These are phyloP conservation scores for Sugiyamaella floridensis DNA, from an alignment of 805 yeast species.

Conservation along the genomic window DNA sequence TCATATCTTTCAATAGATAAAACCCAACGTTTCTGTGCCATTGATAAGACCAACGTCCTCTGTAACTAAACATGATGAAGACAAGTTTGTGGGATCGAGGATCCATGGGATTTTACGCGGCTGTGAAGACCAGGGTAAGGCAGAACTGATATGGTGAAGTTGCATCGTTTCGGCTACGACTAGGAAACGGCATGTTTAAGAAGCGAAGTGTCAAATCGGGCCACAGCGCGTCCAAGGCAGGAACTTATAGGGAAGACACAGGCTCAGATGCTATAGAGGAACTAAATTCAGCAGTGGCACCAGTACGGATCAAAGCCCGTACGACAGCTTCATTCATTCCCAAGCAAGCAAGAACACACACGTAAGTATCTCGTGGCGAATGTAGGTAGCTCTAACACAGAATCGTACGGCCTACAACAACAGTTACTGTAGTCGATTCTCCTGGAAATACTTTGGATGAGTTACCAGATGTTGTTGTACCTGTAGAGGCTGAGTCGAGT, in stretches of 20 bases:
- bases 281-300: background rate
- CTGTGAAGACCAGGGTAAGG: background rate
- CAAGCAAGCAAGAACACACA: background rate
- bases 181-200: background rate
- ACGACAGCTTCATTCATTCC: background rate
- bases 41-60: no score
- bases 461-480: no score
- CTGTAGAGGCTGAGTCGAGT: no score
- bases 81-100: no score
- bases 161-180: background rate
- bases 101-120: no score
- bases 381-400: background rate
- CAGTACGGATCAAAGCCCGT: background rate
- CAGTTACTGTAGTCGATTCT: no score
- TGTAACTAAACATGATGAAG: no score
- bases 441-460: no score
- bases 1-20: no score
- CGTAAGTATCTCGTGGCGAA: background rate
- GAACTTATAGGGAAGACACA: background rate
- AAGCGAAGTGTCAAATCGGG: background rate
- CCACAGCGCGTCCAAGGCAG: background rate
- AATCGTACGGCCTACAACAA: no score
- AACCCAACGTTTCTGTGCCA: no score
- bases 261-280: background rate
- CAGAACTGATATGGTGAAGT: background rate